These are phyloP conservation scores for Thozetella sp. DNA, from an alignment of 495 filamentous ascomycete species.

Conservation along the genomic window DNA sequence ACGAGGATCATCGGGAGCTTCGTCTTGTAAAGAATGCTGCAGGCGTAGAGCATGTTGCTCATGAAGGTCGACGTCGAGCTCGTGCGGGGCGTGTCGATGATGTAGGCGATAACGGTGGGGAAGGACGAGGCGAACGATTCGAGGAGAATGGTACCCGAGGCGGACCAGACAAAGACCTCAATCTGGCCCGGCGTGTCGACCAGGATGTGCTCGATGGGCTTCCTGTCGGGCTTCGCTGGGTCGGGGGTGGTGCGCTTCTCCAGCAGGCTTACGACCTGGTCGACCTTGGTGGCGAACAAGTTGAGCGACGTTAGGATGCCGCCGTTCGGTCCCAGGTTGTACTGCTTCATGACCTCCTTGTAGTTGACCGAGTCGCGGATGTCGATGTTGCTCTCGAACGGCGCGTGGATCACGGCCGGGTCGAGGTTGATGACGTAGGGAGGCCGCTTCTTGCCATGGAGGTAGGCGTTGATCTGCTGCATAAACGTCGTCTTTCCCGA, in stretches of 20 bases:
- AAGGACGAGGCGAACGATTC: conserved; percentile 91
- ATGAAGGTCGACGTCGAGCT: conserved; percentile 95
- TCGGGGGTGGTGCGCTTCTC: conserved; percentile 83
- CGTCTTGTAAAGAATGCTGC: conserved; percentile 97
- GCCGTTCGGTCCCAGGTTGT: conserved; percentile 96
- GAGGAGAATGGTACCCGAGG: conserved; percentile 89
- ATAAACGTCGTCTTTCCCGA: conserved; percentile 99
- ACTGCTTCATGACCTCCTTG: conserved; percentile 99
- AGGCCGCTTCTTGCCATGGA: conserved; percentile 71
- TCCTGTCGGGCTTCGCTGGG: conserved; percentile 57
- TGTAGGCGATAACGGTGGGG: conserved; percentile 94
- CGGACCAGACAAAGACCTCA: conserved; percentile 98
- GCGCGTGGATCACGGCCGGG: conserved; percentile 90
- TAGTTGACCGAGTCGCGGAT: conserved; percentile 99
- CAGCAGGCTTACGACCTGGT: conserved; percentile 85
- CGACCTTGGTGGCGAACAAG: conserved; percentile 95
- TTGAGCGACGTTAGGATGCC: conserved; percentile 97
- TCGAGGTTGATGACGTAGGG: conserved; percentile 98
- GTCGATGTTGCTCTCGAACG: conserved; percentile 98
- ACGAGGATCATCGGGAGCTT: conserved; percentile 97
- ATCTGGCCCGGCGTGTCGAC: conserved; percentile 98
- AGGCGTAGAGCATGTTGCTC: conserved; percentile 99
- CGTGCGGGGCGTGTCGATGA: conserved; percentile 94
- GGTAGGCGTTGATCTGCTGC: conserved; percentile 92
- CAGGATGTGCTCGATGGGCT: conserved; percentile 79